Conservation (phyloP, 495 filamentous ascomycete genomes). For the Hyaloscypha hepaticicola region DNA sequence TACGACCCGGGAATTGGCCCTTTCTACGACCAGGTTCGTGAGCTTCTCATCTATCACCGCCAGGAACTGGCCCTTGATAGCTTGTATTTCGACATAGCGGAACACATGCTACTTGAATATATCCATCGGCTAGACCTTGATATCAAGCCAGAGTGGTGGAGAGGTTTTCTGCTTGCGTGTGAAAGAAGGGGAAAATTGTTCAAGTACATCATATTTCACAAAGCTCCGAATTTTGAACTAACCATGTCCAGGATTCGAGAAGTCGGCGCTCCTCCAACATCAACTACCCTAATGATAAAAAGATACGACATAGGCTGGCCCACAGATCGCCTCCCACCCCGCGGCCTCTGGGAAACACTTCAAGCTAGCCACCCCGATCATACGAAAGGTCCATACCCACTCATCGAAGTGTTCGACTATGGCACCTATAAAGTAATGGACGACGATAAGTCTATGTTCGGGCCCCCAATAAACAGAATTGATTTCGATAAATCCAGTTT, state of each 20-base stretch:
- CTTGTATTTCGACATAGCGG: neutral
- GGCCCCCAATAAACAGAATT: neutral
- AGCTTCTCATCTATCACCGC: neutral
- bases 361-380: neutral
- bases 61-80: neutral
- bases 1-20: too few relatives aligned
- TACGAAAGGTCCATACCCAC: neutral
- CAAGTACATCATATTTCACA: neutral
- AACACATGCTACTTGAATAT: neutral
- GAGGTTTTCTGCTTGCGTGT: neutral
- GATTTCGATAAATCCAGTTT: neutral
- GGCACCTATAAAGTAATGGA: neutral
- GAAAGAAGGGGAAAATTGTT: neutral
- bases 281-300: neutral
- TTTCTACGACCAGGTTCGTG: neutral
- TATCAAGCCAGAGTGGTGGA: neutral
- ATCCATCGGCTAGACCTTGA: neutral
- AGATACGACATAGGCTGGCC: neutral
- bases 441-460: neutral
- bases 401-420: neutral
- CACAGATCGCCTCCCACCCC: neutral
- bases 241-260: neutral
- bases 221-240: neutral
- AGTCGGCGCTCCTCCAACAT: neutral
- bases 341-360: too few relatives aligned